phyloP scores from a whole-genome alignment of 2,329 filamentous ascomycete species.

The Peltaster fructicola region DNA sequence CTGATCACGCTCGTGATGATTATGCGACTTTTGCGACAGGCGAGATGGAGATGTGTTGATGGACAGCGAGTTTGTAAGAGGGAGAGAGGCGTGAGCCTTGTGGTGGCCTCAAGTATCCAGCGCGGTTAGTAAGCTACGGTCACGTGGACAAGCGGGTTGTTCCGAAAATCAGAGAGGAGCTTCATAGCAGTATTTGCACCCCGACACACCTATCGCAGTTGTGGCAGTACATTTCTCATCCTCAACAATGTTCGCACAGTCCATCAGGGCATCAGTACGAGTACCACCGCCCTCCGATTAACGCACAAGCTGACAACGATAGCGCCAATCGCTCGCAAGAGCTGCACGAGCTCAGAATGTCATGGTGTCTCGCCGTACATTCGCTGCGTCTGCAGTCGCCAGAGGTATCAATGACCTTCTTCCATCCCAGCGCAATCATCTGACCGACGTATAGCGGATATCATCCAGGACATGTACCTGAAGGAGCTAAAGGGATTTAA shows the following conservation, averaged over 20 bases:
- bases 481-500: constrained; percentile 95
- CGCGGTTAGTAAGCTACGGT: too few species aligned
- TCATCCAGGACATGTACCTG: constrained; percentile 95
- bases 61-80: not conserved
- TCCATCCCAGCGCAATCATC: not conserved
- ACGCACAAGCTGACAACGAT: constrained; percentile 14
- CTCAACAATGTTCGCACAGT: constrained; percentile 47
- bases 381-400: constrained; percentile 42
- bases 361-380: constrained; percentile 41
- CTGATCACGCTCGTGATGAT: too few species aligned
- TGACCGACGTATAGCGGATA: constrained; percentile 49
- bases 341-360: constrained; percentile 38
- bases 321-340: constrained; percentile 46
- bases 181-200: too few species aligned
- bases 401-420: constrained; percentile 32
- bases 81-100: too few species aligned
- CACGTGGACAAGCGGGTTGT: too few species aligned
- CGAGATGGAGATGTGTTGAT: constrained; percentile 6
- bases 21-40: too few species aligned
- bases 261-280: constrained; percentile 42
- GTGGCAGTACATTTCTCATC: too few species aligned
- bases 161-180: too few species aligned
- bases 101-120: too few species aligned
- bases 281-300: constrained; percentile 8
- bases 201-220: too few species aligned